A percentile compares a stretch with the other conserved stretches of the same genome.
Conservation (phyloP, 1,139 yeast species). For the Diutina pseudorugosa region DNA sequence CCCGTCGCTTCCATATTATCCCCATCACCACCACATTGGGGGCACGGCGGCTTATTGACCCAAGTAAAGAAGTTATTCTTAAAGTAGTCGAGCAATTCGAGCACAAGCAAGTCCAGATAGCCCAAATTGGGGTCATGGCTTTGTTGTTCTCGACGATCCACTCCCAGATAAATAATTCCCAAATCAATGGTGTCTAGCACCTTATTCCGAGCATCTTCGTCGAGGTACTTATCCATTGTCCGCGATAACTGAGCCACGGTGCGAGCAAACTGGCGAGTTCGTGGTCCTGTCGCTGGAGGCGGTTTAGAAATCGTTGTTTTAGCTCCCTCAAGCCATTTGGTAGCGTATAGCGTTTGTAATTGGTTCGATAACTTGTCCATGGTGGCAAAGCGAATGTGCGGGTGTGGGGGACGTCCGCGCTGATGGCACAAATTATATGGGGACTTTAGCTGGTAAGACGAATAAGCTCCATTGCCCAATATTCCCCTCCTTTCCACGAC, state of each 20-base stretch:
- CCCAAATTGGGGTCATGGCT: constrained; percentile 13
- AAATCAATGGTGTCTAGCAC: constrained; percentile 27
- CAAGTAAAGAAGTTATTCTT: constrained; percentile 72
- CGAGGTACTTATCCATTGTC: constrained; percentile 3
- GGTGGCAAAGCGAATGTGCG: not conserved
- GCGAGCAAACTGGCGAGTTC: not conserved
- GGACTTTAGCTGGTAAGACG: too few relatives aligned
- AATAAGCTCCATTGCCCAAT: too few relatives aligned
- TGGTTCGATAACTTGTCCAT: not conserved
- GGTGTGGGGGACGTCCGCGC: not conserved
- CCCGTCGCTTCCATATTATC: constrained; percentile 19
- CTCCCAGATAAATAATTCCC: constrained; percentile 23
- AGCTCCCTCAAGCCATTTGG: not conserved
- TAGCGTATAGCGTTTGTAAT: not conserved
- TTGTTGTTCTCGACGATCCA: constrained; percentile 18
- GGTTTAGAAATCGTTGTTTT: not conserved
- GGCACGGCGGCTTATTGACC: constrained; percentile 66
- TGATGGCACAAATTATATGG: too few relatives aligned
- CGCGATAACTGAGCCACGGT: not conserved
- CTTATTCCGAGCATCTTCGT: constrained; percentile 5
- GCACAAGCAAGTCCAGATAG: constrained; percentile 60
- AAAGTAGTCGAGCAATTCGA: constrained; percentile 62
- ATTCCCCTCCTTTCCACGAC: too few relatives aligned
- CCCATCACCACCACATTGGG: constrained; percentile 27
- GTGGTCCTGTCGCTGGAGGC: not conserved